These are phyloP conservation scores for Williopsis jadinii DNA, from an alignment of 1,139 yeast species.

Conservation along the genomic window DNA sequence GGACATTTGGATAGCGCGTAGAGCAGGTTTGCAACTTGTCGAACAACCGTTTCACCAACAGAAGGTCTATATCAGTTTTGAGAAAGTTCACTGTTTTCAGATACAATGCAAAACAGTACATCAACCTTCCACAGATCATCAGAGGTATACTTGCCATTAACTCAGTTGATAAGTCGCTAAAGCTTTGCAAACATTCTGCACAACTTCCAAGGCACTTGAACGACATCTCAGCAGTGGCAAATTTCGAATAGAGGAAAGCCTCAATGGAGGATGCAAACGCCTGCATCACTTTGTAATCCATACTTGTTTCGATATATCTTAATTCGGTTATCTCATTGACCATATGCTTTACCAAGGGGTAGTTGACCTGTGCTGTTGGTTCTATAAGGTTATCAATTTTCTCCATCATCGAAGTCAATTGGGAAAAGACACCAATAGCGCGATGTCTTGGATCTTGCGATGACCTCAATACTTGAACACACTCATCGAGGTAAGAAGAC, in stretches of 20 bases:
- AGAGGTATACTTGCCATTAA: slow-evolving; percentile 53
- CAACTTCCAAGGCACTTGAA: slow-evolving; percentile 49
- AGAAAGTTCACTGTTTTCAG: slow-evolving; percentile 17
- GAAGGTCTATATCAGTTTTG: slow-evolving; percentile 13
- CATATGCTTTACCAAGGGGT: slow-evolving; percentile 35
- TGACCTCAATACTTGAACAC: slow-evolving; percentile 42
- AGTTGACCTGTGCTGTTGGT: slow-evolving; percentile 27
- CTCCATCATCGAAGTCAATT: slow-evolving; percentile 56
- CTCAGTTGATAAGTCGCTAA: slow-evolving; percentile 35
- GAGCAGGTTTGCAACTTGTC: slow-evolving; percentile 12
- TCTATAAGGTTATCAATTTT: slow-evolving; percentile 50
- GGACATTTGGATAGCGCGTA: slow-evolving; percentile 11
- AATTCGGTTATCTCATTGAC: slow-evolving; percentile 35
- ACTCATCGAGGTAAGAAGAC: slow-evolving; percentile 46
- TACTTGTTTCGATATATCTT: slow-evolving; percentile 13
- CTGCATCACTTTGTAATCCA: slow-evolving; percentile 14
- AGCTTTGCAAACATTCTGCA: slow-evolving; percentile 43
- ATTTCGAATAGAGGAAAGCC: slow-evolving; percentile 68
- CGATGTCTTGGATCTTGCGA: slow-evolving; percentile 28
- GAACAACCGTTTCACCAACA: slow-evolving; percentile 11
- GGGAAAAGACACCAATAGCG: slow-evolving; percentile 51
- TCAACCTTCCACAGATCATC: slow-evolving; percentile 54
- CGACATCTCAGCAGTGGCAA: slow-evolving; percentile 45
- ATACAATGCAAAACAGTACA: slow-evolving; percentile 39
- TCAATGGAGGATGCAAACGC: slow-evolving; percentile 56